Base-by-base conservation (phyloP, 306 rosid genomes). In the Inga oerstediana region DNA sequence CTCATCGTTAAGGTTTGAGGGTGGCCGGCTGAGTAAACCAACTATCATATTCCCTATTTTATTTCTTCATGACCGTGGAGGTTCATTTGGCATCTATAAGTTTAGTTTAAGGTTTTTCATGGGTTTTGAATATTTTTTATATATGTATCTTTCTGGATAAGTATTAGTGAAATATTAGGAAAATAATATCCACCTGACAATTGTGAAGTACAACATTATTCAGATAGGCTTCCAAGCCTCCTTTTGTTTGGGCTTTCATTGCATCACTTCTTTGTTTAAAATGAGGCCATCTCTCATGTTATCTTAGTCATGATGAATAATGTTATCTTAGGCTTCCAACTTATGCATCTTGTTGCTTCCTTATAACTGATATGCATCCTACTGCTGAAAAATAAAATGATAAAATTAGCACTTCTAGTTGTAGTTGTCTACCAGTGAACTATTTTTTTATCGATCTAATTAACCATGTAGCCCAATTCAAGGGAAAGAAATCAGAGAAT, bases 221-320 rank as follows among this genome's bases (percentile, higher is more conserved):
- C 80, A 59, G 51, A 54, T 52, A 74, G 24, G 72, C 80, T 65
- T 74, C 44, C 70, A 13, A 7, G 39, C 75, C 79, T 76, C 30
- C 37, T 72, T 82, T 74, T 82, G 49, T 73, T 34, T 4, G 17
- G 44, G 27, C 46, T 77, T 48, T 85, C 30, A 20, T 41, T 80
- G 45, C 17, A 5, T 35, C 37, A 34, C 37, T 59, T 67, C 58
- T 78, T 69, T 39, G 17, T 20, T 65, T 66, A 24, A 48, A 30
- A 39, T 13, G 4, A 10, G 15, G 62, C 77, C 54, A 30, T 66
- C 51, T 49, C 64, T 79, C 35, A 7, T 30, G 17, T 70, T 27
- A 41, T 81, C 45, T 76, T 71, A 76, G 51, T 16, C 15, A 61
- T 43, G 75, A 34, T 30, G 62, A 59, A 56, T 71, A 27, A 58